Evolutionary conservation across 306 rosid genomes (phyloP).

Genomic region (Fagus crenata): DNA sequence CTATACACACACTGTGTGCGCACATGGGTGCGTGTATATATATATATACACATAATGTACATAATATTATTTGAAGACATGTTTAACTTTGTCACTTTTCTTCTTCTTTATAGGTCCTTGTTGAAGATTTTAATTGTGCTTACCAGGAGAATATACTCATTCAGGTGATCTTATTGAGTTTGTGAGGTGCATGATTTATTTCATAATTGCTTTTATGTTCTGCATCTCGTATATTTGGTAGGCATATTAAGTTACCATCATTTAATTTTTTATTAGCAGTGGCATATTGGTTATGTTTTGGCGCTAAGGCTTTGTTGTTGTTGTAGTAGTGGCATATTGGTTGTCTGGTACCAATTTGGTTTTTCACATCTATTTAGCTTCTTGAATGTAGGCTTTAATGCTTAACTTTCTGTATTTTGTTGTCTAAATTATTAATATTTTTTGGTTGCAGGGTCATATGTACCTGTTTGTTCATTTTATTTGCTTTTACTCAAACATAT

Average conservation of each 20-base stretch:
- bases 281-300: neutral
- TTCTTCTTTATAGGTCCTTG: conserved; percentile 55
- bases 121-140: conserved; percentile 97
- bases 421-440: conserved; percentile 34
- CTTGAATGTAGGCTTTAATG: conserved; percentile 10
- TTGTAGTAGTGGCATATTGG: conserved; percentile 1
- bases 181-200: conserved; percentile 16
- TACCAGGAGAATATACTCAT: conserved; percentile 91
- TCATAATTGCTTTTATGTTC: conserved; percentile 12
- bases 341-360: neutral
- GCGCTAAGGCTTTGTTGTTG: no score
- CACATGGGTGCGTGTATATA: neutral
- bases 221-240: conserved; percentile 13
- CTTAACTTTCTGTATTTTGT: conserved; percentile 24
- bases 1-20: neutral
- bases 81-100: conserved; percentile 16
- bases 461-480: conserved; percentile 72
- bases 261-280: conserved; percentile 17
- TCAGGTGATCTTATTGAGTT: conserved; percentile 57
- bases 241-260: conserved; percentile 16
- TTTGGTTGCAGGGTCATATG: conserved; percentile 85
- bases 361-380: neutral
- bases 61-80: neutral
- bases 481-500: conserved; percentile 95
- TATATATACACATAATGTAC: neutral